These are phyloP conservation scores for Kockiozyma suomiensis DNA, from an alignment of 805 yeast species.

Conservation along the genomic window DNA sequence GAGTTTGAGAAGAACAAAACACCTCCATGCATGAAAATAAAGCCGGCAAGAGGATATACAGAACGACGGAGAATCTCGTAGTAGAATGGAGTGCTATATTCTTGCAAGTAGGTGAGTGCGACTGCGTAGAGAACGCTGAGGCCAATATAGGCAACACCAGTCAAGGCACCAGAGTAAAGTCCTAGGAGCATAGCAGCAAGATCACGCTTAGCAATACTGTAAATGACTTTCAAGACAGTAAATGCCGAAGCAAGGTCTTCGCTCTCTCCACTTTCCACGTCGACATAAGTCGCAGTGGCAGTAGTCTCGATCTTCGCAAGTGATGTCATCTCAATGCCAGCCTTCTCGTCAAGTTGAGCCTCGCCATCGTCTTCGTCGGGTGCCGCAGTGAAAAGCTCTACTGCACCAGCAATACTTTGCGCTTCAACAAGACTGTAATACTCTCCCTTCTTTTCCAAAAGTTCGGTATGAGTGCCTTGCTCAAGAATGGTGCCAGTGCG, in stretches of 20 bases:
- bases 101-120: conserved; percentile 21
- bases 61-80: conserved; percentile 19
- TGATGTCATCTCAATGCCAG: conserved; percentile 15
- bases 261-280: neutral
- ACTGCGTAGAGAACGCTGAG: conserved; percentile 20
- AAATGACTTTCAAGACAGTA: conserved; percentile 8
- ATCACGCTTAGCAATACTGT: conserved; percentile 14
- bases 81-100: conserved; percentile 17
- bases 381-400: conserved; percentile 6
- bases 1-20: conserved; percentile 21
- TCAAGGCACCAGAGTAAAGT: conserved; percentile 23
- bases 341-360: conserved; percentile 18
- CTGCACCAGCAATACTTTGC: conserved; percentile 38
- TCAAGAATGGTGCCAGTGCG: conserved; percentile 55
- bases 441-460: conserved; percentile 41
- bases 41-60: conserved; percentile 26
- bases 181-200: conserved; percentile 13
- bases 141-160: conserved; percentile 27
- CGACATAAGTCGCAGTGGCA: conserved; percentile 9
- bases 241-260: conserved; percentile 15
- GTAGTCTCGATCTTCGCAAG: conserved; percentile 14
- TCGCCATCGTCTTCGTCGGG: conserved; percentile 23
- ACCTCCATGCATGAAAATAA: conserved; percentile 24
- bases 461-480: conserved; percentile 48
- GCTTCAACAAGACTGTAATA: conserved; percentile 45